Evolutionary conservation across 1,284 basidiomycete species (phyloP), one percentile per base, ranked within the genome.

Genomic region (Rhodotorula sp.): DNA sequence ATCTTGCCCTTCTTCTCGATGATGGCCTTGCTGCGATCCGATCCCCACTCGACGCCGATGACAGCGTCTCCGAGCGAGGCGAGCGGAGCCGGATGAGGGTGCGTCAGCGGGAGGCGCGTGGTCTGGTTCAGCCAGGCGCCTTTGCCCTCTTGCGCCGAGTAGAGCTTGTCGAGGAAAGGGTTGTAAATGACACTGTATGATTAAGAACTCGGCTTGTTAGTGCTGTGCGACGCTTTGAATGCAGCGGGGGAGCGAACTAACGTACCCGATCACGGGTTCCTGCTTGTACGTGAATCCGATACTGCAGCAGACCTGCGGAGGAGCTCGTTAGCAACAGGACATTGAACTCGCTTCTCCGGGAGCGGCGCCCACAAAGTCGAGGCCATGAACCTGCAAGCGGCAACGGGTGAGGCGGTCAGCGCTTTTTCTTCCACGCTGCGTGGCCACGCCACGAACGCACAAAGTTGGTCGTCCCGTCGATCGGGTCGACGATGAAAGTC

Each of bases 401-500:
- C 3, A 26, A n/a, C n/a, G n/a, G n/a, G n/a, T n/a, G n/a, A 54
- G 29, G 10, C n/a, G 3, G 49, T 59, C 34, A 60, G 64, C 15
- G 31, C 1, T 15, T 2, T 14, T 6, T 23, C 10, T 7, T 14
- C 3, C 16, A 14, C 4, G 23, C 3, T 20, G 21, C 14, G 20
- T 1, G 39, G 10, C 12, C 21, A 12, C 7, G 15, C n/a, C 51
- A 23, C 18, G 21, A 21, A 59, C 67, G 89, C 46, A 97, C 88
- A 79, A 97, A 97, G 83, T 97, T 97, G 65, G 94, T 97, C 2
- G 94, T 97, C 15, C 92, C 91, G 80, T 93, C 91, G 69, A 92
- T 91, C 39, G 92, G 91, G 80, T 92, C 90, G 43, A 97, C 92
- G 80, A 94, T 93, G 84, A 90, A 98, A 0, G 93, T 97, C 7